Base-by-base conservation (phyloP, 2,329 filamentous ascomycete genomes). In the Microascus cirrosus region DNA sequence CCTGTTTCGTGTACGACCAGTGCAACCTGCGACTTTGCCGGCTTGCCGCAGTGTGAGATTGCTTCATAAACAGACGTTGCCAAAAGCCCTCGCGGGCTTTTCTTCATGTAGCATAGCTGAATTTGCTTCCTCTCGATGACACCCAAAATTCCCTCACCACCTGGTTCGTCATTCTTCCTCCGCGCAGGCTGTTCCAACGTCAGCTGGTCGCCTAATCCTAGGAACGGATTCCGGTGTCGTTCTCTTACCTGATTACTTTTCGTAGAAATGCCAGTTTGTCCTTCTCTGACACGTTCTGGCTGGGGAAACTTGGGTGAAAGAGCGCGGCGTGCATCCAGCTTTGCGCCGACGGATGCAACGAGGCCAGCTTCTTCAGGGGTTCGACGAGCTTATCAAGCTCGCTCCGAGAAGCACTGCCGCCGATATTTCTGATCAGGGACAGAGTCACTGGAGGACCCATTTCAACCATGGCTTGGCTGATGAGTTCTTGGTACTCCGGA, bases 91-190 rank as follows among this genome's bases (percentile, higher is more conserved):
- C 39, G 39, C 39, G 13, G 39, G 39, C 39, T 45, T n/a, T 45
- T 45, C 39, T 3, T 56, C 25, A 2, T 52, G 82, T 84, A 54
- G 74, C 78, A 69, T 85, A 86, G 10, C 81, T 74, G 68, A 84
- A 86, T 63, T 74, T 82, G 0, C 78, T 77, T 7, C 81, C 81
- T 60, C 86, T 76, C 61, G 84, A 85, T 2, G 78, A 76, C n/a
- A 89, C 71, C 84, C 86, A 91, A 66, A 90, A 90, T 34, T 89
- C 85, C 59, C 82, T 79, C 2, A 89, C 81, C 1, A 88, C 76
- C 58, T 84, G 78, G 61, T 85, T 88, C 2, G 86, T 89, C 55
- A 77, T 73, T 61, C 80, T 77, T 1, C 80, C 75, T 8, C 87
- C 87, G 45, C 87, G 76, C 36, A 89, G 72, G 65, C 83, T 86